Conservation (phyloP, 768 basidiomycete species). For the Zangia roseola region DNA sequence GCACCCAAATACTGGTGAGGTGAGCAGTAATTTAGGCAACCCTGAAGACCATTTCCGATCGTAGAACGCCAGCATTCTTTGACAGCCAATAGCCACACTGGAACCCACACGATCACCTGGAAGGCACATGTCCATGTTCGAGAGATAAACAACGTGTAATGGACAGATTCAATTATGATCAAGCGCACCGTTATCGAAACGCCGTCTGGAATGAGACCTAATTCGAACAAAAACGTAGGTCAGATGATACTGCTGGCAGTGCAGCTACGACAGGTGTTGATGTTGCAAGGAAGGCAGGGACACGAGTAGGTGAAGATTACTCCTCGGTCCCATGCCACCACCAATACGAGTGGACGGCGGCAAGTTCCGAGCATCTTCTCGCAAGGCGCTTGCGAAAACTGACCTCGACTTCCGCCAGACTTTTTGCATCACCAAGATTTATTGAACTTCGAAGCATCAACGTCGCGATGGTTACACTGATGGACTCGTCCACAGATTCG, state of each 20-base stretch:
- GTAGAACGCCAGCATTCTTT: conserved; percentile 5
- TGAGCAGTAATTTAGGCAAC: conserved; percentile 10
- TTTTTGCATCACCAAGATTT: conserved; percentile 26
- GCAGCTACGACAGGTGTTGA: conserved; percentile 18
- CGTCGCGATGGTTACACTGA: conserved; percentile 31
- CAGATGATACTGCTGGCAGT: conserved; percentile 1
- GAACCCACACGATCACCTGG: conserved; percentile 4
- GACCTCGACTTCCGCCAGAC: conserved; percentile 22
- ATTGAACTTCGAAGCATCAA: conserved; percentile 24
- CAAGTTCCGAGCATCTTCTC: conserved; percentile 22
- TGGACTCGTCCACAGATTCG: conserved; percentile 5
- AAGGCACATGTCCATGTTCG: conserved; percentile 5
- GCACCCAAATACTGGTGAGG: conserved; percentile 1
- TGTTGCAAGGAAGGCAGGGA: conserved; percentile 22
- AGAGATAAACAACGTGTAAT: conserved; percentile 19
- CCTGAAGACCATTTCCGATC: conserved; percentile 4
- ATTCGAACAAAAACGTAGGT: conserved; percentile 7
- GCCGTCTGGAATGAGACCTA: neutral
- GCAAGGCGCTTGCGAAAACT: conserved; percentile 10
- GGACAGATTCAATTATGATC: conserved; percentile 19
- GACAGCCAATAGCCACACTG: neutral
- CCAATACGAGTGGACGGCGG: conserved; percentile 15
- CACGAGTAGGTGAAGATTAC: conserved; percentile 9
- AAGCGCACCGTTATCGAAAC: conserved; percentile 10
- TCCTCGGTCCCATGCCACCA: conserved; percentile 19